Evolutionary conservation across 148 eudicot genomes (phyloP), one percentile per base, ranked within the genome.

Genomic region (Drosera capensis): DNA sequence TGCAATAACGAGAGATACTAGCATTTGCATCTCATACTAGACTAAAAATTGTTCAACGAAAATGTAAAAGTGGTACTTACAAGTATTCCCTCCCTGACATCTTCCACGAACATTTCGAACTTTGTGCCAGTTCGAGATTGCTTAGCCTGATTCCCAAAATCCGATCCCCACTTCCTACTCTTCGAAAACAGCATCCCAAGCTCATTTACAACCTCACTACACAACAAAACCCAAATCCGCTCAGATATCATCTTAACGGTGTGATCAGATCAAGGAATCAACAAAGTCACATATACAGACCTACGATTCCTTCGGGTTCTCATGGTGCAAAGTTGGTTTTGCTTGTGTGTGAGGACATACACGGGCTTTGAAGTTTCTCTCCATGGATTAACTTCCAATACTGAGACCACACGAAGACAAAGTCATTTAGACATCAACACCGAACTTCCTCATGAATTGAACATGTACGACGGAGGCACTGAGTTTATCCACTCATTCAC

Each of bases 81-180:
- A 45, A 90, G 95, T 36, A 90, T 74, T 23, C 97, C 97, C 48
- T 90, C 97, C 45, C 76, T 68, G 30, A 90, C 72, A 59, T 90
- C 97, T 73, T 90, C 97, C n/a, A 90, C 87, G 46, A 78, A 77
- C 93, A 88, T 88, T 54, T 84, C 81, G 58, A 87, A 87, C 53
- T 72, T 74, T 23, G 45, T 66, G 59, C 59, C 55, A 11, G 59
- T 55, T 51, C 56, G 64, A 36, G 96, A 52, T 58, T 74, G 77
- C 62, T 79, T 79, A 39, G 79, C 46, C 49, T 63, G 79, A 52
- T 68, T 77, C 49, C 66, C 66, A 45, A 71, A 58, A 40, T 60
- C 77, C 45, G 82, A 55, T 5, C 71, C 58, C 66, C 56, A 23
- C 49, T 71, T 76, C 26, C 54, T 64, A 13, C 78, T 84, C 69